Evolutionary conservation across 2,329 filamentous ascomycete species (phyloP).

Genomic region (Arthrobotrys sinensis): DNA sequence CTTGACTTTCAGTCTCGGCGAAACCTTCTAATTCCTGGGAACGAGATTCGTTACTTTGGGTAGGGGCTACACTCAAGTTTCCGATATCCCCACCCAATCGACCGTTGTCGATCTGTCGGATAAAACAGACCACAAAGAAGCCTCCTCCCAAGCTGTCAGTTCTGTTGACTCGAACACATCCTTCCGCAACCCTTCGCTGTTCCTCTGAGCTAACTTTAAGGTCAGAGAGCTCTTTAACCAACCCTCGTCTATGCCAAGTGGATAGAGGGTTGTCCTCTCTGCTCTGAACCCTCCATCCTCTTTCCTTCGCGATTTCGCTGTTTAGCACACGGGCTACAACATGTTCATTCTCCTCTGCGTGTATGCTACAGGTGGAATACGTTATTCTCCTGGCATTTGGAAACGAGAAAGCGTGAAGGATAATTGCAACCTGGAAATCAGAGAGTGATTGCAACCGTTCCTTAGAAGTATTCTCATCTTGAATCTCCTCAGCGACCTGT

Average conservation of each 20-base stretch:
- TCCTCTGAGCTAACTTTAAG: constrained; percentile 31
- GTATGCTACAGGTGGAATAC: constrained; percentile 94
- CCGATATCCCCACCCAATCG: constrained; percentile 6
- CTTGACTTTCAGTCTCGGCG: constrained; percentile 18
- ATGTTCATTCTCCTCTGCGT: constrained; percentile 88
- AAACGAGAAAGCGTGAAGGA: constrained; percentile 88
- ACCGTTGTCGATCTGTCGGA: constrained; percentile 15
- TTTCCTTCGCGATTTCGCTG: constrained; percentile 76
- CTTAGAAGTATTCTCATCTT: constrained; percentile 72
- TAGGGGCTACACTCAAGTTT: neutral
- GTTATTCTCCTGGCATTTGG: constrained; percentile 81
- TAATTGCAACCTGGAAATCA: constrained; percentile 83
- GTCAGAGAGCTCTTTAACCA: constrained; percentile 31
- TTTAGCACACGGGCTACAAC: constrained; percentile 82
- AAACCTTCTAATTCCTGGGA: neutral
- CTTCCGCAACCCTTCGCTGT: constrained; percentile 32
- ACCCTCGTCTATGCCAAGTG: constrained; percentile 79
- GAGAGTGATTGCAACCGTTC: constrained; percentile 81
- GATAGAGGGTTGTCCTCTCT: constrained; percentile 82
- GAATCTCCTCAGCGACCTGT: constrained; percentile 60
- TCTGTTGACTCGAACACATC: constrained; percentile 51
- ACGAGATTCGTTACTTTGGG: neutral
- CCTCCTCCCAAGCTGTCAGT: constrained; percentile 52
- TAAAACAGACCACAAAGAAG: constrained; percentile 58
- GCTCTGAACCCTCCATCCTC: constrained; percentile 83